Evolutionary conservation across 1,284 basidiomycete species (phyloP), one percentile per base, ranked within the genome.

Genomic region (Retiboletus flavoniger): DNA sequence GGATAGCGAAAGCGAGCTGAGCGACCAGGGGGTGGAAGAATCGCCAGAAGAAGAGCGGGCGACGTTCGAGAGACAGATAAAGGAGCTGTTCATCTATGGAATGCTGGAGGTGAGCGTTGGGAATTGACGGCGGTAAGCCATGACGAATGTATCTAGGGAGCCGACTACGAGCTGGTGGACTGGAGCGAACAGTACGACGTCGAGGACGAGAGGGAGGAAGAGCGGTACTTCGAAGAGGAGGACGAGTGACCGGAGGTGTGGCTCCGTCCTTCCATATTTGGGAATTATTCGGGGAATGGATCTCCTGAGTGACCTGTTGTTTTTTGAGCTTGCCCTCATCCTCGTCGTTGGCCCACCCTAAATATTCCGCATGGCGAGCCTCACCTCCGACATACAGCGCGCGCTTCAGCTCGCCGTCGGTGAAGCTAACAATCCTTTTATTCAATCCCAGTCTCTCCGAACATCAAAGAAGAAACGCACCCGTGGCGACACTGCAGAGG

Each of bases 171-270:
- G 56, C 67, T 68, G 48, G 79, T 87, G 1, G 89, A 92, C 64
- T 92, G 88, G 87, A 81, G 84, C 63, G 89, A 92, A 51, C 73
- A 73, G 47, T 80, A 87, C 73, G 88, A 89, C 60, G 68, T 60
- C 17, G 81, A 83, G 19, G 74, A 80, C 55, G 84, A 86, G 52
- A 71, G 80, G 61, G 83, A 85, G 41, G 82, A 91, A 67, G 88
- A 90, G 41, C 72, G 76, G 31, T 91, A 90, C 85, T 91, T 91
- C 69, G 83, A 88, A 51, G 82, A 85, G 14, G 84, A 86, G 56
- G 84, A 85, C 42, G 81, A 81, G 50, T 64, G 62, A 66, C 61
- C 52, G 53, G 65, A 45, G 34, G 19, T 31, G 46, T 61, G 49
- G 58, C 53, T 50, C 38, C 44, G 47, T 9, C 7, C 34, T 13